A percentile compares a stretch with the other conserved stretches of the same genome.
Conservation (phyloP, 495 filamentous ascomycete genomes). For the Cercophora newfieldiana region DNA sequence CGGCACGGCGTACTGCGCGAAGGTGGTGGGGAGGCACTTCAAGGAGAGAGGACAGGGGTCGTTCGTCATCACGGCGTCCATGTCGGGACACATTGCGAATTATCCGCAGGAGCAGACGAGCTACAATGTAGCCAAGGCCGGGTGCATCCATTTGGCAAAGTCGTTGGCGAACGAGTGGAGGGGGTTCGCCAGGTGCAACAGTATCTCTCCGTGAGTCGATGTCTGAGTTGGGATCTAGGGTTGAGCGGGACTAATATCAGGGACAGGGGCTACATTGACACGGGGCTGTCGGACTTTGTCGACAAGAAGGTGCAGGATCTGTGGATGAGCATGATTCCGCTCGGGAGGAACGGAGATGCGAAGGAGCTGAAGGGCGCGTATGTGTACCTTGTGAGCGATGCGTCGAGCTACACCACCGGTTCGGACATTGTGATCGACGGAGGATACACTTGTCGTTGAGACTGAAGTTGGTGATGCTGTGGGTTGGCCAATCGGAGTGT, state of each 20-base stretch:
- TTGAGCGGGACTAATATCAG: neutral
- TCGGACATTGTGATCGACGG: conserved; percentile 5
- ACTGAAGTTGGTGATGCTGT: no score
- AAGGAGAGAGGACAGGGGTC: conserved; percentile 50
- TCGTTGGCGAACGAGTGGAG: conserved; percentile 77
- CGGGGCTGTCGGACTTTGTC: conserved; percentile 75
- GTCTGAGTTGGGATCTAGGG: no score
- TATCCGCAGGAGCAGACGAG: conserved; percentile 76
- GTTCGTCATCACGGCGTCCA: conserved; percentile 63
- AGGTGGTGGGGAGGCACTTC: conserved; percentile 60
- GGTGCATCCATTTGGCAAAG: conserved; percentile 47
- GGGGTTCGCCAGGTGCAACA: conserved; percentile 74
- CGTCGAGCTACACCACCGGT: conserved; percentile 52
- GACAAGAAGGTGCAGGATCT: conserved; percentile 66
- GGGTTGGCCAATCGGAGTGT: no score
- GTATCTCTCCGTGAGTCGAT: conserved; percentile 55
- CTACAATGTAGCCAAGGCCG: conserved; percentile 78
- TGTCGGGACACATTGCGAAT: conserved; percentile 73
- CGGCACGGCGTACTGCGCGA: conserved; percentile 64
- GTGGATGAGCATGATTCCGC: conserved; percentile 76
- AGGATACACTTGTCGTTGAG: conserved; percentile 5
- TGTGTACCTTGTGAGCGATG: conserved; percentile 73
- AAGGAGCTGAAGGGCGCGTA: conserved; percentile 86
- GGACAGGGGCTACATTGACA: conserved; percentile 68
- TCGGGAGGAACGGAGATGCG: conserved; percentile 70